Base-by-base conservation (phyloP, 2,329 filamentous ascomycete genomes). In the Fusarium ambrosium region DNA sequence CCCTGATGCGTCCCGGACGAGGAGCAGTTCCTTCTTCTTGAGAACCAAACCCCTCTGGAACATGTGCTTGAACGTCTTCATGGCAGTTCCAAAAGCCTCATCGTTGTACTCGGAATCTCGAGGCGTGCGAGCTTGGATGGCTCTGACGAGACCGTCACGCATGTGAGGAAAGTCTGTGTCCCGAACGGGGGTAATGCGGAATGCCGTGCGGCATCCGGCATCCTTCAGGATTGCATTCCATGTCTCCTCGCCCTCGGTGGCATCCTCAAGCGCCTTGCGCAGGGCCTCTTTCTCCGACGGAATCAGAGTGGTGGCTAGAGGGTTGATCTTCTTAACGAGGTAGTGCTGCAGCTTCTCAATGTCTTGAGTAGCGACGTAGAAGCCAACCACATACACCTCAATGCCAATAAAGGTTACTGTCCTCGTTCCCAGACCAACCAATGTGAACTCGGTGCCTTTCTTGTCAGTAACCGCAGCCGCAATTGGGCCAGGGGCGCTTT, bases 81-180 rank as follows among this genome's bases (percentile, higher is more conserved):
- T 89, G 1, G 93, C 90, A 16, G 86, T 82, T 16, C 94, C 94
- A 79, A 98, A 98, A 0, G 86, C 87, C 72, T 97, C 94, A 75
- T 96, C 93, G 27, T 89, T 87, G 81, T 90, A 87, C 2, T 84
- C 83, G 37, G 85, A 84, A 45, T 89, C 86, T 24, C 87, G 86
- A 72, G 92, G 88, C 3, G 93, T 92, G 37, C 93, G 91, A 10
- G 90, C 92, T 64, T 94, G 93, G 73, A 99, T 93, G 24, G 94
- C 93, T 7, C 95, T 90, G 69, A 98, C 94, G 86, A 95, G 97
- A 1, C 94, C 97, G 80, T 99, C 97, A 45, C 96, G 91, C 72
- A 99, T 84, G 82, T 99, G 97, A 75, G 92, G 91, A 83, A 98
- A 98, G 83, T 98, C 95, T 20, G 97, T 99, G 83, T 97, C 95